Base-by-base conservation (phyloP, 768 basidiomycete genomes). In the Gymnopilus junonius region DNA sequence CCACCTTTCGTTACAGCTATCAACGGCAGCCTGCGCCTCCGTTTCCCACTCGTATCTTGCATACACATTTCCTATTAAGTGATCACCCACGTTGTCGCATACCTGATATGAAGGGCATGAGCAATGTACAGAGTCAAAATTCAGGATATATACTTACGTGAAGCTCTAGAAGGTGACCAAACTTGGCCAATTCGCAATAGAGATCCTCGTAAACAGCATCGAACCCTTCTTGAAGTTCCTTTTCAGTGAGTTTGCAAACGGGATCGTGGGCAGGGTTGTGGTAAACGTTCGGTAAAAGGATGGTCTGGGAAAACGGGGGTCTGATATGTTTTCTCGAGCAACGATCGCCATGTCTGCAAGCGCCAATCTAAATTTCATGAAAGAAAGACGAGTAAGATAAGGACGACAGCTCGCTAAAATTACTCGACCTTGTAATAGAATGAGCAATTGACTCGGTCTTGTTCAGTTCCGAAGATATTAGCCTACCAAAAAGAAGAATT, bases 51-150 rank as follows among this genome's bases (percentile, higher is more conserved):
- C 97, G 72, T 93, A 99, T 23, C 97, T 88, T 4, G 96, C 97
- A 73, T 99, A 99, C 2, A 99, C 97, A 70, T 98, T 97, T 23
- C 96, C 96, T 70, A 97, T 94, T 25, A 99, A 82, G 73, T 99
- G 97, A 73, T 99, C 97, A n/a, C 97, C 97, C 34, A 99, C 96
- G 72, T 99, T 99, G 79, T 99, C 97, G 73, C 97, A 99, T 12
- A 99, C 91, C 91, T 93, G 43, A 31, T n/a, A 20, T 15, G 11
- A 23, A 29, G 27, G 40, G 12, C 58, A 60, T 43, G 34, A 56
- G 58, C 58, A 27, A 55, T 23, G 50, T 54, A 25, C 46, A 31
- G 31, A 37, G 39, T 23, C 39, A 53, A 42, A 57, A 3, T 8
- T 4, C n/a, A n/a, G 4, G 45, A 67, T 58, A 40, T 35, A 8